Conservation (phyloP, 768 basidiomycete species). For the Tricholoma flavovirens region DNA sequence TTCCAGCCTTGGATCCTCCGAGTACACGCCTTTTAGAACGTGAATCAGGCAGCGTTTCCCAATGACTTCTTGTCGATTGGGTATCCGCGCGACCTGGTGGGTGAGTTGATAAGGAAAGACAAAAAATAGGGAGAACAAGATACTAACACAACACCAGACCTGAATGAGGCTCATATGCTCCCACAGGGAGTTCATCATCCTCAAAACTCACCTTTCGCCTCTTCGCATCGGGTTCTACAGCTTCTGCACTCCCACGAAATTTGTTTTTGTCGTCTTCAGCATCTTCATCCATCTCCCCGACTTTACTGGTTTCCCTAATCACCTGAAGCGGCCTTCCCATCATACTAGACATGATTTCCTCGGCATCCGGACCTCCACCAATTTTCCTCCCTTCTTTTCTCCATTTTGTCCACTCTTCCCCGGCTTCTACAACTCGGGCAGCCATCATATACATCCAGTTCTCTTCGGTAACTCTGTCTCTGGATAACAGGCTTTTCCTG, state of each 20-base stretch:
- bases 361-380: slow-evolving; percentile 43
- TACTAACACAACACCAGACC: slow-evolving; percentile 68
- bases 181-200: slow-evolving; percentile 41
- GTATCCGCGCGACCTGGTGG: slow-evolving; percentile 66
- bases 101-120: slow-evolving; percentile 2
- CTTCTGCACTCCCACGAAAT: slow-evolving; percentile 2
- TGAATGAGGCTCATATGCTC: slow-evolving; percentile 80
- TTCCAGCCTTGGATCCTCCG: slow-evolving; percentile 71
- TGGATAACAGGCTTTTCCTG: slow-evolving; percentile 67
- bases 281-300: slow-evolving; percentile 24
- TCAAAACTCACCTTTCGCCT: slow-evolving; percentile 24
- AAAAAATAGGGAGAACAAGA: not conserved
- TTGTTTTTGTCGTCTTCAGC: slow-evolving; percentile 21
- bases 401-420: slow-evolving; percentile 56
- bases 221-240: slow-evolving; percentile 16
- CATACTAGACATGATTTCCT: slow-evolving; percentile 22
- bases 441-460: slow-evolving; percentile 92
- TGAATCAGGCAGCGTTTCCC: slow-evolving; percentile 52
- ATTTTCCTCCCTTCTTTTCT: slow-evolving; percentile 48
- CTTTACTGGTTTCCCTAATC: slow-evolving; percentile 22
- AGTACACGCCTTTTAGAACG: slow-evolving; percentile 40
- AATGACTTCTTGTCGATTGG: slow-evolving; percentile 61
- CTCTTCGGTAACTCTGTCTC: slow-evolving; percentile 80
- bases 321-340: slow-evolving; percentile 14
- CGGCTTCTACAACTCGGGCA: slow-evolving; percentile 54